phyloP scores from a whole-genome alignment of 371 early-diverging fungal species.

The Mucor circinelloides region DNA sequence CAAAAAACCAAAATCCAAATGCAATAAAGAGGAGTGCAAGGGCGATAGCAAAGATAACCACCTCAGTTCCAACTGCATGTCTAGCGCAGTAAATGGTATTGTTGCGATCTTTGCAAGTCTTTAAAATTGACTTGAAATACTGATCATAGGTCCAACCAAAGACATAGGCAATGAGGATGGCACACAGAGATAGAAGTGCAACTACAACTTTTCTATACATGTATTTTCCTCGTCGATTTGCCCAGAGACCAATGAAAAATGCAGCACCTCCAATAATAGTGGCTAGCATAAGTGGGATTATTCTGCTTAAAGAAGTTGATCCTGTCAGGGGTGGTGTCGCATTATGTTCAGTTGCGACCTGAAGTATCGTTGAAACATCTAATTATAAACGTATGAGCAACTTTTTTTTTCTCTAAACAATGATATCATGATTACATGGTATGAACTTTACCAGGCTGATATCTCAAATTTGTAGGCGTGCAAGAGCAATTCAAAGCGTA shows the following conservation, averaged over 20 bases:
- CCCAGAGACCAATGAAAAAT: conserved; percentile 26
- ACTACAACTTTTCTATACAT: conserved; percentile 22
- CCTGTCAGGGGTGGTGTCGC: conserved; percentile 20
- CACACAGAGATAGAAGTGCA: conserved; percentile 18
- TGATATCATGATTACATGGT: conserved; percentile 1
- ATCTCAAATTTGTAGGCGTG: conserved; percentile 27
- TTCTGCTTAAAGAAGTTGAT: conserved; percentile 18
- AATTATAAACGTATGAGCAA: conserved; percentile 5
- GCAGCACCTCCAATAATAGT: conserved; percentile 23
- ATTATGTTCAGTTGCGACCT: conserved; percentile 28
- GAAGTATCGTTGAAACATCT: conserved; percentile 31
- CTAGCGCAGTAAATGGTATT: conserved; percentile 24
- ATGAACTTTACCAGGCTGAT: conserved; percentile 35
- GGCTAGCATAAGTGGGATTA: conserved; percentile 31
- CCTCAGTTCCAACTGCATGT: conserved; percentile 26
- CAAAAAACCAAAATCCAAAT: conserved; percentile 19
- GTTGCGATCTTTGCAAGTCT: conserved; percentile 14
- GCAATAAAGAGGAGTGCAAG: conserved; percentile 21
- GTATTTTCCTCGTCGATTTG: conserved; percentile 18
- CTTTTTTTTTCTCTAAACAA: background rate
- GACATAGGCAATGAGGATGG: conserved; percentile 17
- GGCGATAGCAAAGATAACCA: conserved; percentile 29
- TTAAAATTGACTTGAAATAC: conserved; percentile 20
- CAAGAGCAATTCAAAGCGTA: conserved; percentile 44
- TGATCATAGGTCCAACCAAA: conserved; percentile 25